Evolutionary conservation across 352 stramenopile species (phyloP).

Genomic region (Globisporangium radiosum): DNA sequence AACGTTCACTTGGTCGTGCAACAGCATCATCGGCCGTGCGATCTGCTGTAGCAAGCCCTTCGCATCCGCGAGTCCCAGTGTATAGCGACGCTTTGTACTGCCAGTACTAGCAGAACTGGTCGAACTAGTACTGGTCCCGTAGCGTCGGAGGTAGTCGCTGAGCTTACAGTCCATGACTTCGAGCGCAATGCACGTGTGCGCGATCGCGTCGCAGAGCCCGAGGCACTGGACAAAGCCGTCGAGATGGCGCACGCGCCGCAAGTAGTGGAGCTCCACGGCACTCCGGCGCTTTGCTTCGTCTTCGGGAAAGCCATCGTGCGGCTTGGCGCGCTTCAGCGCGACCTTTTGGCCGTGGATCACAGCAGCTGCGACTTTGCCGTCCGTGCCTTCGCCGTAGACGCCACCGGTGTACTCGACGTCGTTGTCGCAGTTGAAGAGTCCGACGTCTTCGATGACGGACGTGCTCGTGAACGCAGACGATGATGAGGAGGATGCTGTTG

Average conservation of each 20-base stretch:
- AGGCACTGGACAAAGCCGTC: conserved; percentile 78
- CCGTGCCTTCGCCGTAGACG: conserved; percentile 79
- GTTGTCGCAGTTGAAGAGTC: conserved; percentile 74
- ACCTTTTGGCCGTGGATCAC: conserved; percentile 78
- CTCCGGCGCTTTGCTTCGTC: conserved; percentile 77
- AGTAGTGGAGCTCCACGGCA: conserved; percentile 73
- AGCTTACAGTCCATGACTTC: conserved; percentile 88
- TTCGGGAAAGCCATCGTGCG: conserved; percentile 63
- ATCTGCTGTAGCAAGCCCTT: conserved; percentile 69
- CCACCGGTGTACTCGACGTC: conserved; percentile 80
- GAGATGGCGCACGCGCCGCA: conserved; percentile 68
- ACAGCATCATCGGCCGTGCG: conserved; percentile 63
- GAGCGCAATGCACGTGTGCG: conserved; percentile 80
- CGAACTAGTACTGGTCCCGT: conserved; percentile 24
- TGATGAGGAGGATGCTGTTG: conserved; percentile 8
- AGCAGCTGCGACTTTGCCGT: conserved; percentile 70
- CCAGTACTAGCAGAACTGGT: not conserved
- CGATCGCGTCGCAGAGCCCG: conserved; percentile 72
- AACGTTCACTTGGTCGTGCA: conserved; percentile 78
- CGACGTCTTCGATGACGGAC: conserved; percentile 79
- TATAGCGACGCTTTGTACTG: conserved; percentile 40
- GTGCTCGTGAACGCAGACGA: conserved; percentile 57
- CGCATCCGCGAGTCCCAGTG: conserved; percentile 45
- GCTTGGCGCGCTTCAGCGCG: conserved; percentile 76
- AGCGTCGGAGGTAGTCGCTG: conserved; percentile 75